A percentile compares a stretch with the other conserved stretches of the same genome.
phyloP scores from a whole-genome alignment of 495 filamentous ascomycete genomes.

The Annulohypoxylon moriforme region DNA sequence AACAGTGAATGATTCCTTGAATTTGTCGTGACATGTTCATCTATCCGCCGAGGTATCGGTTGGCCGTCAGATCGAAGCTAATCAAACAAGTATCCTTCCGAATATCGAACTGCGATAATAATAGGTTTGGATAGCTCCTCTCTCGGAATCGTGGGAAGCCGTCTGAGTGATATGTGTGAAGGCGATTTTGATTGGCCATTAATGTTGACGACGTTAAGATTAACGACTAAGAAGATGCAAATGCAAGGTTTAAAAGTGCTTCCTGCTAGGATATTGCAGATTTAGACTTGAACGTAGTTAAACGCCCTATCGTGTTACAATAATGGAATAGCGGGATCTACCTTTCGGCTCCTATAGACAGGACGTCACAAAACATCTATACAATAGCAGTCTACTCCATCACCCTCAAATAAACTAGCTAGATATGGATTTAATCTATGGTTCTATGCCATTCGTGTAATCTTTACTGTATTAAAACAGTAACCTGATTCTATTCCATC shows the following conservation, averaged over 20 bases:
- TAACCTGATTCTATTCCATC: background rate
- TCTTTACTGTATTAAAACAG: too few species aligned
- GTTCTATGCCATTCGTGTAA: too few species aligned
- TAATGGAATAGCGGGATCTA: slow-evolving; percentile 3
- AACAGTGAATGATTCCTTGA: background rate
- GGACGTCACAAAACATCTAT: background rate
- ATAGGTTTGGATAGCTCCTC: background rate
- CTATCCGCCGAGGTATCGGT: background rate
- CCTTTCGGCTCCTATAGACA: background rate
- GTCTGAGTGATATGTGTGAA: slow-evolving; percentile 9
- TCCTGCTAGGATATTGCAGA: background rate
- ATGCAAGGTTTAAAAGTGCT: slow-evolving; percentile 3
- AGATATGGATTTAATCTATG: too few species aligned
- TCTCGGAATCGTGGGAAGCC: slow-evolving; percentile 27
- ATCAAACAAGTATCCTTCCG: background rate
- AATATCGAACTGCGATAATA: background rate
- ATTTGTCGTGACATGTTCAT: background rate
- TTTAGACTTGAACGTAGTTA: background rate
- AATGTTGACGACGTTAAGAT: background rate
- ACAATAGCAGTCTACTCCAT: background rate
- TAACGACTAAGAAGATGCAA: slow-evolving; percentile 4
- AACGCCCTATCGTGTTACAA: background rate
- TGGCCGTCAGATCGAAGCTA: background rate
- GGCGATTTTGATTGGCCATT: slow-evolving; percentile 20
- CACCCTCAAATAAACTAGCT: background rate